These are phyloP conservation scores for Excoecaria agallocha DNA, from an alignment of 345 rosid genomes.

Conservation along the genomic window DNA sequence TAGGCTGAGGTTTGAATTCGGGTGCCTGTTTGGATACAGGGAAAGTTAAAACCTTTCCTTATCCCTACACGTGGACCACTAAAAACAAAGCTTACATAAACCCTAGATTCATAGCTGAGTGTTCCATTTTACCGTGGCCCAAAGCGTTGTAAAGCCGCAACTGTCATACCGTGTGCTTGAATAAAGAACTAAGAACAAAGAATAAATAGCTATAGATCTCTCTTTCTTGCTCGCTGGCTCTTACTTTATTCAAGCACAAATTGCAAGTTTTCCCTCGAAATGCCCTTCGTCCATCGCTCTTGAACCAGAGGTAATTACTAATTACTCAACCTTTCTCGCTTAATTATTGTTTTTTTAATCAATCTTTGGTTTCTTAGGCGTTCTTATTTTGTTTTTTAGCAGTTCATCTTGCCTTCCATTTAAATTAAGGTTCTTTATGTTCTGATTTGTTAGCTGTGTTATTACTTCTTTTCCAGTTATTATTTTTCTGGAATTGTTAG, in stretches of 20 bases:
- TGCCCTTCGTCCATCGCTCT: constrained; percentile 1
- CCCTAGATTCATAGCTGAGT: background rate
- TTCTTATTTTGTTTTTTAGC: background rate
- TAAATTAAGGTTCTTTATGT: background rate
- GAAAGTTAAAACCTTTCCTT: background rate
- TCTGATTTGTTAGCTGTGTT: background rate
- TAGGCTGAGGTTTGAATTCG: too few species aligned
- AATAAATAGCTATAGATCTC: too few species aligned
- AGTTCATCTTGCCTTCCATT: background rate
- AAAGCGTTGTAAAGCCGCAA: background rate
- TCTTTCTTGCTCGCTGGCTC: constrained; percentile 11
- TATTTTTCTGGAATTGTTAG: background rate
- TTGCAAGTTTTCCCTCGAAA: background rate
- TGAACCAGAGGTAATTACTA: constrained; percentile 11
- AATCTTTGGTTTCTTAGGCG: background rate
- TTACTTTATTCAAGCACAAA: background rate
- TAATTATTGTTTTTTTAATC: background rate
- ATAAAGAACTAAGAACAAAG: background rate
- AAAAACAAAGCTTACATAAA: background rate
- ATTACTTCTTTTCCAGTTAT: background rate
- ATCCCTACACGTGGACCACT: background rate
- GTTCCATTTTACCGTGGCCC: background rate
- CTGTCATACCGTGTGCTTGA: too few species aligned
- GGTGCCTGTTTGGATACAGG: too few species aligned
- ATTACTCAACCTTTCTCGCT: background rate